Conservation (phyloP, 345 rosid species). For the Dovyalis caffra region DNA sequence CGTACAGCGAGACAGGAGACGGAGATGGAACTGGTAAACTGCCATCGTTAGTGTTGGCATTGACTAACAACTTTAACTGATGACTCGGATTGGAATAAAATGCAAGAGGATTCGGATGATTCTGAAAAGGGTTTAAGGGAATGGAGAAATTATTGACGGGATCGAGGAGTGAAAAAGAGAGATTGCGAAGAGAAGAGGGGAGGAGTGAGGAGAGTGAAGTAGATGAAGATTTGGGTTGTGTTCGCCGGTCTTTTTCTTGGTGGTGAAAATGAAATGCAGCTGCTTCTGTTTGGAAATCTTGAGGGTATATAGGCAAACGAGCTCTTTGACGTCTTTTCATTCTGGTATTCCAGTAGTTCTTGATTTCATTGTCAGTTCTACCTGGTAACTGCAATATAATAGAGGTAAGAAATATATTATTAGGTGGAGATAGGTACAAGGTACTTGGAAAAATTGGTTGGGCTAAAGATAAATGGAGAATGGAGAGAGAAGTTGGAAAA, state of each 20-base stretch:
- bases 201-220: no score
- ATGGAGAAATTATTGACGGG: slow-evolving; percentile 17
- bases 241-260: slow-evolving; percentile 25
- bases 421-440: background rate
- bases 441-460: background rate
- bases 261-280: slow-evolving; percentile 30
- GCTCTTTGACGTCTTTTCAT: slow-evolving; percentile 75
- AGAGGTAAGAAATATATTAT: background rate
- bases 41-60: slow-evolving; percentile 1
- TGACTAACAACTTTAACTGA: slow-evolving; percentile 17
- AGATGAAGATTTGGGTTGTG: slow-evolving; percentile 26
- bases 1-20: slow-evolving; percentile 28
- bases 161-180: slow-evolving; percentile 28
- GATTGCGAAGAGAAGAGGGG: slow-evolving; percentile 26
- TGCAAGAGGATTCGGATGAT: slow-evolving; percentile 7
- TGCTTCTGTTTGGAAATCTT: slow-evolving; percentile 39
- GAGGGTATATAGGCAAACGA: slow-evolving; percentile 69
- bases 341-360: slow-evolving; percentile 89
- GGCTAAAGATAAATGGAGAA: background rate
- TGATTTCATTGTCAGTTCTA: no score
- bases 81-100: slow-evolving; percentile 16
- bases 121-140: slow-evolving; percentile 15
- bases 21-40: slow-evolving; percentile 33
- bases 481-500: background rate
- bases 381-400: slow-evolving; percentile 64